Evolutionary conservation across 169 alveolate genomes (phyloP).

Genomic region (Plasmodium coatneyi): DNA sequence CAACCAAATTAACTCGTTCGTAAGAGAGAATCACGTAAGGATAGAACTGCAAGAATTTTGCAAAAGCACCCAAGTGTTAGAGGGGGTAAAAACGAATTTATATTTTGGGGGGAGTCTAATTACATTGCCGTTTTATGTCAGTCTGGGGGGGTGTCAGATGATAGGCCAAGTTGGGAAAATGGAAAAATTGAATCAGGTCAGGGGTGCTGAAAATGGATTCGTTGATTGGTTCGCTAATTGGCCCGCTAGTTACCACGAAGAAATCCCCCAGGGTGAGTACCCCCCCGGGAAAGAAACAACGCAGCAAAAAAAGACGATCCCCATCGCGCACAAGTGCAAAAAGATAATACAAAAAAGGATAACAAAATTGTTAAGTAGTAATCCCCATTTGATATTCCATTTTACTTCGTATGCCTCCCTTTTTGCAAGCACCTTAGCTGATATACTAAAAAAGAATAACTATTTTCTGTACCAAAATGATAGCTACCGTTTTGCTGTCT

Average conservation of each 20-base stretch:
- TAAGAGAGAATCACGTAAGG: constrained; percentile 17
- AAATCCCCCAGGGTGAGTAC: not conserved
- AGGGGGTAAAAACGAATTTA: not conserved
- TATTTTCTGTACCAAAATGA: constrained; percentile 29
- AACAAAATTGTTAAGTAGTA: constrained; percentile 2
- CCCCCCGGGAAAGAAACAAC: not conserved
- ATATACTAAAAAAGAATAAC: constrained; percentile 29
- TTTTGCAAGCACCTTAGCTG: constrained; percentile 1
- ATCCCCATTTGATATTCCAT: constrained; percentile 22
- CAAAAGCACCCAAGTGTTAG: constrained; percentile 15
- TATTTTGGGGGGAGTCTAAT: constrained; percentile 45
- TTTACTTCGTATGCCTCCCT: not conserved
- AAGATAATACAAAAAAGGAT: constrained; percentile 9
- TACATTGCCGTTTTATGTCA: constrained; percentile 47
- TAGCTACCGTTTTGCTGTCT: constrained; percentile 24
- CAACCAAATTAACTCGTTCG: constrained; percentile 1
- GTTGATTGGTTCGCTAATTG: not conserved
- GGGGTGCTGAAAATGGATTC: not conserved
- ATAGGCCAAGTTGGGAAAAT: not conserved
- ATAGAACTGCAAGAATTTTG: constrained; percentile 52
- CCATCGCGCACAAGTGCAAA: not conserved
- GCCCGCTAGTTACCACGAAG: not conserved
- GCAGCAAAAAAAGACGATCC: not conserved
- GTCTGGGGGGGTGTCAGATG: not conserved
- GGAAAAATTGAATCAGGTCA: not conserved